Evolutionary conservation across 495 filamentous ascomycete genomes (phyloP).

Genomic region (Annulohypoxylon maeteangense): DNA sequence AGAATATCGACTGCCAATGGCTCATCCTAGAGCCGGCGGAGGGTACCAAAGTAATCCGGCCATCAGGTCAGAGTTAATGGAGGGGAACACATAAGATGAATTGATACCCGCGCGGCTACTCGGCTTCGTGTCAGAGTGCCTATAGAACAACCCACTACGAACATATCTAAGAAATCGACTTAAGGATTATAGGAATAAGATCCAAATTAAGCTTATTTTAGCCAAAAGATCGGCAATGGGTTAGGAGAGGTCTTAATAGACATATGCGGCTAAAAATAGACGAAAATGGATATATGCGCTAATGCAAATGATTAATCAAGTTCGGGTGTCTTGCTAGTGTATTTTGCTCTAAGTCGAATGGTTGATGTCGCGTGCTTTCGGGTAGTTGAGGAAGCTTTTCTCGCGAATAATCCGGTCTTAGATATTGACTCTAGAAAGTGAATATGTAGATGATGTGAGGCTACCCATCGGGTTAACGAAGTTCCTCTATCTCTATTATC

Average conservation of each 20-base stretch:
- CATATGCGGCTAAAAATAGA: slow-evolving; percentile 23
- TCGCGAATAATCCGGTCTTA: not conserved
- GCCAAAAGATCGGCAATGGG: slow-evolving; percentile 1
- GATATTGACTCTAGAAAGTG: not conserved
- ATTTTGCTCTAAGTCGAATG: not conserved
- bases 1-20: slow-evolving; percentile 85
- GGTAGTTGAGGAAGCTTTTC: not conserved
- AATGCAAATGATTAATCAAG: not conserved
- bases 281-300: not conserved
- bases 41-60: slow-evolving; percentile 71
- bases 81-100: slow-evolving; percentile 3
- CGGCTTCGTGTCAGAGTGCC: not conserved
- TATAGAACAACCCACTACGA: not conserved
- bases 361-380: not conserved
- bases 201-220: slow-evolving; percentile 24
- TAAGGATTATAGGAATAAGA: slow-evolving; percentile 3
- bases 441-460: not conserved
- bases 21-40: slow-evolving; percentile 88
- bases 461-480: not conserved
- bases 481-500: not conserved
- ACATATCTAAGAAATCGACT: not conserved
- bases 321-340: not conserved
- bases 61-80: not conserved
- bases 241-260: slow-evolving; percentile 14
- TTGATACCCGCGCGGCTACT: slow-evolving; percentile 19